Conservation (phyloP, 2,329 filamentous ascomycete species). For the Penicillium sclerotigenum region DNA sequence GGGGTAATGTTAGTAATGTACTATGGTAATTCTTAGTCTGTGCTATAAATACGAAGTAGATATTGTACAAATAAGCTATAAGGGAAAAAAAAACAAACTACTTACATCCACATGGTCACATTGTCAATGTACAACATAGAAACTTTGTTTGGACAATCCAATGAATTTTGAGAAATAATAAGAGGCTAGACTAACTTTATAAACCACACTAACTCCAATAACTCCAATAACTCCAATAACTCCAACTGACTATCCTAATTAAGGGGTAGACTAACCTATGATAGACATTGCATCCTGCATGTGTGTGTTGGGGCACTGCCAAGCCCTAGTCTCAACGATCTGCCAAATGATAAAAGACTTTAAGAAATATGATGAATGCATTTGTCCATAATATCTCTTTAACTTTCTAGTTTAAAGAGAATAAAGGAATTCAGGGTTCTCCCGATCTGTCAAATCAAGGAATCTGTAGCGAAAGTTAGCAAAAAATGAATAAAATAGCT, state of each 20-base stretch:
- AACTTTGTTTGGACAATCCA: not conserved
- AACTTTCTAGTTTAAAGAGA: slow-evolving; percentile 28
- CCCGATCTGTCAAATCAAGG: slow-evolving; percentile 63
- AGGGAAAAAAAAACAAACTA: no score
- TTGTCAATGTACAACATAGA: not conserved
- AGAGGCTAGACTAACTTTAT: not conserved
- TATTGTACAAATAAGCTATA: no score
- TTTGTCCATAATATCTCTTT: not conserved
- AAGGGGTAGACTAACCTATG: not conserved
- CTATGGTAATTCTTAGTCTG: not conserved
- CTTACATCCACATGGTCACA: not conserved
- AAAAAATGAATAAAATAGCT: not conserved
- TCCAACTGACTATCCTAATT: not conserved
- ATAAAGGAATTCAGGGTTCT: slow-evolving; percentile 65
- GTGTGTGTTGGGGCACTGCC: slow-evolving; percentile 1
- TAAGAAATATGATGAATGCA: not conserved
- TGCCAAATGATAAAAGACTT: not conserved
- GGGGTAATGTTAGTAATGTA: not conserved
- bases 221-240: not conserved
- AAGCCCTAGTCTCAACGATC: not conserved
- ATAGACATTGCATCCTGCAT: not conserved
- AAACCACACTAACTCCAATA: not conserved
- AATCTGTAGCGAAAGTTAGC: slow-evolving; percentile 36
- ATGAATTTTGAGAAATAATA: not conserved
- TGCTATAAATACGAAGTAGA: no score